Base-by-base conservation (phyloP, 768 basidiomycete species). In the Hydnomerulius pinastri region DNA sequence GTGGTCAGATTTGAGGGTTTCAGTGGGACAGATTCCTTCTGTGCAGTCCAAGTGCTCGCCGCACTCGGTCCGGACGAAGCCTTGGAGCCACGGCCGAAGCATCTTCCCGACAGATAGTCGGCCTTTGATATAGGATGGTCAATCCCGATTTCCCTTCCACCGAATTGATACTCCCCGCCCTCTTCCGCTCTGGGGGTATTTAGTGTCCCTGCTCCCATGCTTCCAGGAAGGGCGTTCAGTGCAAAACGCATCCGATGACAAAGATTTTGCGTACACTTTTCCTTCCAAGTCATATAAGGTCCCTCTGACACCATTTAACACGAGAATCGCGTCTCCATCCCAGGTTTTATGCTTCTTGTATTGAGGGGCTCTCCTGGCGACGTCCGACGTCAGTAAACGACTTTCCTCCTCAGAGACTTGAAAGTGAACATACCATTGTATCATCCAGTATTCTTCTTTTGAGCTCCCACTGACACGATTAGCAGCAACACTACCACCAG, bases 341-440 rank as follows among this genome's bases (percentile, higher is more conserved):
- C 92, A 95, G 0, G 87, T 92, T 66, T 92, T 92, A 61, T 93
- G 85, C 68, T 94, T 94, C 71, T 82, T 89, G 32, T 75, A 73
- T 66, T 91, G 87, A 37, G 77, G 84, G 38, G 72, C 77, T 51
- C 87, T 72, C 87, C 86, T 88, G 29, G 24, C 35, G 20, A 33
- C 20, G n/a, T n/a, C n/a, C 35, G 40, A 24, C 9, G 44, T 41
- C 27, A 57, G 38, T 25, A 17, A 42, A 9, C 38, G 18, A 40
- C 23, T 7, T 27, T 25, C 30, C 36, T 7, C 15, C 8, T 20
- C 29, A 1, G 6, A 36, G 13, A 18, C 37, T 27, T 8, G 33
- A 27, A 17, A 28, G 43, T 24, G 17, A 37, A 55, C 66, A 35
- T 65, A 86, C 88, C 90, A 91, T 69, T 89, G 87, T 29, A 89